Evolutionary conservation across 768 basidiomycete genomes (phyloP), one percentile per base, ranked within the genome.

Genomic region (Vararia minispora): DNA sequence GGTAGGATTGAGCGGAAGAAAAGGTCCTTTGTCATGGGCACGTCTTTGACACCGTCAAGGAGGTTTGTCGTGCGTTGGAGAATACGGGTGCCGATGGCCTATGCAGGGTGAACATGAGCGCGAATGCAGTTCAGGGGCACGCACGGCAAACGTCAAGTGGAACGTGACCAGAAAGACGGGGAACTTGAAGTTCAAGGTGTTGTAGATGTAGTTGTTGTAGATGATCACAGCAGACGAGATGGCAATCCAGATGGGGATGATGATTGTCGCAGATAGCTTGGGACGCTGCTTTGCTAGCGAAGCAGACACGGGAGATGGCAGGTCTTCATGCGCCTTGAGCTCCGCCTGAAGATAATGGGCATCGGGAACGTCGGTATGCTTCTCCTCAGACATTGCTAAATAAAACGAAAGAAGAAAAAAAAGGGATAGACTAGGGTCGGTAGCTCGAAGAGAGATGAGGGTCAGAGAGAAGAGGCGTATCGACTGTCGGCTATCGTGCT

Each of bases 101-200:
- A 25, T n/a, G n/a, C n/a, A n/a, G n/a, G n/a, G n/a, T n/a, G 18
- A 22, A 6, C n/a, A n/a, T n/a, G n/a, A n/a, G 13, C 21, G 13
- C 10, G 35, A 47, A 20, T 51, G 43, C 18, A 7, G 9, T 40
- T 28, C 37, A 5, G 38, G 18, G 10, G 30, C 9, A 61, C 68
- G 58, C 55, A 72, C 74, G 37, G 81, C 62, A 46, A 87, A 76
- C 20, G 69, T 64, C 20, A 80, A 59, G 57, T 90, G 90, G 72
- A 72, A 92, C 29, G 89, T 92, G 39, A 91, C 89, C 31, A 90
- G 72, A 60, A 92, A 94, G 47, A 95, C 89, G 21, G 92, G 92
- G 65, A 67, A 95, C 53, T 76, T 74, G 68, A 95, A 95, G 43
- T 77, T 60, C 52, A 84, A 74, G 31, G 71, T 72, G 60, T 84